phyloP scores from a whole-genome alignment of 331 rosid genomes.

The Quercus tomentella region DNA sequence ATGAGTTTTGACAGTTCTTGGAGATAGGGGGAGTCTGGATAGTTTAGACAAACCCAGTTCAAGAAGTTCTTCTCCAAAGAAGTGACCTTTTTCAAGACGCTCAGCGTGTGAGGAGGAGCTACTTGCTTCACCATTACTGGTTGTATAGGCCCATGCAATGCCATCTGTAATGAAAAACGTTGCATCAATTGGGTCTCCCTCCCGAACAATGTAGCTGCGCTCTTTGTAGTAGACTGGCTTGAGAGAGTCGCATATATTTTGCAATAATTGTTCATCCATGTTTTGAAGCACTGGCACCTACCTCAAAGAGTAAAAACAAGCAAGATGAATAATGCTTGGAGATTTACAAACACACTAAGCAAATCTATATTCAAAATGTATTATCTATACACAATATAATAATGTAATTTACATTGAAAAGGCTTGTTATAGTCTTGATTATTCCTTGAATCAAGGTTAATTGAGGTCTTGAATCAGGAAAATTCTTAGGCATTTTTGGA shows the following conservation, averaged over 20 bases:
- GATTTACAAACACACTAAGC: no score
- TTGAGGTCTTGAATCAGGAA: no score
- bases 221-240: slow-evolving; percentile 25
- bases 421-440: no score
- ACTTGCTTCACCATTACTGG: background rate
- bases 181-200: slow-evolving; percentile 6
- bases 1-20: slow-evolving; percentile 24
- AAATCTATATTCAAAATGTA: no score
- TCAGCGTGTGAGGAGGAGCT: background rate
- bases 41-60: slow-evolving; percentile 20
- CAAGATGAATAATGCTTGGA: no score
- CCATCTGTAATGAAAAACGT: background rate
- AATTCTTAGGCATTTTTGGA: no score
- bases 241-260: slow-evolving; percentile 4
- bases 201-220: slow-evolving; percentile 19
- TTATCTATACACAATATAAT: no score
- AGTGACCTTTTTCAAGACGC: slow-evolving; percentile 18
- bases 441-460: no score
- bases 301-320: no score
- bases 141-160: background rate
- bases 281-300: no score
- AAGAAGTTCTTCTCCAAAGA: slow-evolving; percentile 42
- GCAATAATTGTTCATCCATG: background rate
- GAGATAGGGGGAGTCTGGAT: slow-evolving; percentile 28
- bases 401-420: no score